These are phyloP conservation scores for Haplosporangium sp. DNA, from an alignment of 371 early-diverging fungal species.

Conservation along the genomic window DNA sequence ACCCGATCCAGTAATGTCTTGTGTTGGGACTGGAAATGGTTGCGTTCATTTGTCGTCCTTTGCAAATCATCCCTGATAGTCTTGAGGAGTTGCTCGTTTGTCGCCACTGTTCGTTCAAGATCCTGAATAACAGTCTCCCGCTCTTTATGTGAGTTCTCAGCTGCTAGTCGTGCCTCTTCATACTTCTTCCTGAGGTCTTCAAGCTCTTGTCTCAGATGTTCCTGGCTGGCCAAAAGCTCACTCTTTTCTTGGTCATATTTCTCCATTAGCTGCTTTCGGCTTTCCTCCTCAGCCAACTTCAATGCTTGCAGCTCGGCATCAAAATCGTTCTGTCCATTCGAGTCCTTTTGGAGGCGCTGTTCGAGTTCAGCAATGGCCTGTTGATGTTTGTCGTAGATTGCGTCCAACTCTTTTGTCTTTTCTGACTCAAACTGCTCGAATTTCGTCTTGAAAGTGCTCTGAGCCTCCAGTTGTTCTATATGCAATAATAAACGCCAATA, in stretches of 20 bases:
- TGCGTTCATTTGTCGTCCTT: constrained; percentile 50
- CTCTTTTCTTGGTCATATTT: constrained; percentile 58
- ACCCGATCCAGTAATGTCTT: constrained; percentile 61
- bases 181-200: constrained; percentile 43
- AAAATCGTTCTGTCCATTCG: constrained; percentile 10
- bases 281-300: constrained; percentile 17
- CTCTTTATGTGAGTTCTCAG: constrained; percentile 32
- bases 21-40: constrained; percentile 58
- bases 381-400: constrained; percentile 4
- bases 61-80: constrained; percentile 41
- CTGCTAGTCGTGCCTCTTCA: constrained; percentile 36
- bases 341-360: background rate
- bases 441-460: constrained; percentile 5
- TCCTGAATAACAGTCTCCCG: constrained; percentile 37
- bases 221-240: constrained; percentile 11
- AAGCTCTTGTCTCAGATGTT: constrained; percentile 28
- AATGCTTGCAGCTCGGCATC: constrained; percentile 10
- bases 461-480: constrained; percentile 17
- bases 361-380: constrained; percentile 1
- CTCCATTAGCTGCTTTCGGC: constrained; percentile 33
- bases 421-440: constrained; percentile 12
- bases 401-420: constrained; percentile 9
- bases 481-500: background rate
- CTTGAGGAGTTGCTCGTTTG: constrained; percentile 24
- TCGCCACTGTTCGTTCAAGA: constrained; percentile 24